Evolutionary conservation across 768 basidiomycete genomes (phyloP).

Genomic region (Mycena vulgaris): DNA sequence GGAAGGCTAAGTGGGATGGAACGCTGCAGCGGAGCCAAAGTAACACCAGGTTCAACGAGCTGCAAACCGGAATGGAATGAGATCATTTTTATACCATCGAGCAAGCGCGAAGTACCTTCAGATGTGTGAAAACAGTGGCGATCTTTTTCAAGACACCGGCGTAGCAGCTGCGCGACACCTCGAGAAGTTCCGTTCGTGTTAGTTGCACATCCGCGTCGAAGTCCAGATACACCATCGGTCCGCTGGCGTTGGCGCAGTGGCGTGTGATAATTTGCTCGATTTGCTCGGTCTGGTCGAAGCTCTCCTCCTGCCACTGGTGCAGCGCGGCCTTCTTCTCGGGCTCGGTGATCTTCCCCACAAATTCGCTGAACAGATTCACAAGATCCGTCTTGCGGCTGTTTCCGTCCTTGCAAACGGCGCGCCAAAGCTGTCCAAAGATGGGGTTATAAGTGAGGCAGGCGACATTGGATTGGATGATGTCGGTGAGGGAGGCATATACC

Average conservation of each 20-base stretch:
- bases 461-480: slow-evolving; percentile 46
- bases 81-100: not conserved
- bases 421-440: slow-evolving; percentile 49
- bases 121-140: slow-evolving; percentile 44
- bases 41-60: slow-evolving; percentile 43
- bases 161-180: slow-evolving; percentile 47
- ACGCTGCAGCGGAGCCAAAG: slow-evolving; percentile 42
- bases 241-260: slow-evolving; percentile 25
- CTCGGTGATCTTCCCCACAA: slow-evolving; percentile 41
- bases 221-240: slow-evolving; percentile 45
- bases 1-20: slow-evolving; percentile 42
- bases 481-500: slow-evolving; percentile 43
- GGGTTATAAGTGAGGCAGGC: slow-evolving; percentile 46
- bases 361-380: slow-evolving; percentile 41
- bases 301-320: slow-evolving; percentile 46
- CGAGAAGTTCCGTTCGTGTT: slow-evolving; percentile 46
- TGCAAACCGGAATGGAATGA: slow-evolving; percentile 1
- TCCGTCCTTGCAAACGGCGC: slow-evolving; percentile 46
- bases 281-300: slow-evolving; percentile 45
- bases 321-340: slow-evolving; percentile 36
- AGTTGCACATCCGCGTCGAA: slow-evolving; percentile 47
- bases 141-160: slow-evolving; percentile 44
- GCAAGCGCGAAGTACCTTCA: slow-evolving; percentile 37
- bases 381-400: slow-evolving; percentile 37
- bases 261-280: slow-evolving; percentile 42